Evolutionary conservation across 345 rosid genomes (phyloP), one percentile per base, ranked within the genome.

Genomic region (Dipteronia sinensis): DNA sequence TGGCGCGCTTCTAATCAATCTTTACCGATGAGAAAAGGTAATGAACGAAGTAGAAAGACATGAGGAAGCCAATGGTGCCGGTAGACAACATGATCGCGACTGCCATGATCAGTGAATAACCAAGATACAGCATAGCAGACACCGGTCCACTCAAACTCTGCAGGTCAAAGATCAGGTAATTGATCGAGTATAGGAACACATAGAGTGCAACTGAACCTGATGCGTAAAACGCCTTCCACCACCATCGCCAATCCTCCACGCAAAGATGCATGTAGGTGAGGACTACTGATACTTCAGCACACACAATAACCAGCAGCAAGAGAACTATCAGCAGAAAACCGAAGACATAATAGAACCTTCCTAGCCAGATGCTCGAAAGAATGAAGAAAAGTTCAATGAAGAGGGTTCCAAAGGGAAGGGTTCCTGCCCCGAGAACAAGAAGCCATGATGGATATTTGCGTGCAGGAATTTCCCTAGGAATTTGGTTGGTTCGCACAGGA

Each of bases 181-280:
- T 90, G 85, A 92, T 89, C 61, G 97, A 89, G 84, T 89, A 92
- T 1, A 90, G 82, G 75, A 90, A 92, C 25, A 92, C 93, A n/a
- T 90, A 92, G 74, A 92, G 84, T 6, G 97, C 85, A 8, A 92
- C 97, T 49, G 95, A 92, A 56, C 97, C 97, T 7, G 94, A 90
- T 19, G 97, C 97, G 44, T 74, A 92, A 89, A 92, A 92, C 4
- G 97, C 89, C 83, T 90, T 92, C 97, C 97, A 92, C 97, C 95
- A 90, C 97, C 97, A 92, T 71, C 83, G 88, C 97, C 97, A 92
- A 66, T 92, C 97, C 83, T 92, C 97, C 15, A 89, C 97, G 16
- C 94, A 92, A 31, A 92, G 97, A 75, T 90, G 97, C 94, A 92
- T 92, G 80, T 90, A 92, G 27, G 94, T 92, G 25, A 92, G 88